Percentiles rank a stretch among this genome's conserved stretches.
phyloP scores from a whole-genome alignment of 1,284 basidiomycete genomes.

The Mycosarcoma maydis region DNA sequence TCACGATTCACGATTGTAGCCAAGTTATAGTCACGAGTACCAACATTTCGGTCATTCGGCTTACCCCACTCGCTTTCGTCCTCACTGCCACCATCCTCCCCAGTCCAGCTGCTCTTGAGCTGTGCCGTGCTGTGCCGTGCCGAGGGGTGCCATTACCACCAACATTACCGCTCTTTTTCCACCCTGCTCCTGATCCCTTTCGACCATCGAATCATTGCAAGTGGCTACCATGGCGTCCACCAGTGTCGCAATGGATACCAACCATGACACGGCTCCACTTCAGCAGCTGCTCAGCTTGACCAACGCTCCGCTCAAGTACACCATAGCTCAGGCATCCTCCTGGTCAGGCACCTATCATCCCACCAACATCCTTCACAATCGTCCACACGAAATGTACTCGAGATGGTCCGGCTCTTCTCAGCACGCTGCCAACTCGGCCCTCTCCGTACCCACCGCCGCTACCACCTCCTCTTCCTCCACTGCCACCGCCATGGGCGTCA shows the following conservation, averaged over 20 bases:
- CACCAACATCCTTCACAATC: constrained; percentile 55
- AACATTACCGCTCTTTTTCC: too few species aligned
- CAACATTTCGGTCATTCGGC: too few species aligned
- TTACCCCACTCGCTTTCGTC: too few species aligned
- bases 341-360: constrained; percentile 61
- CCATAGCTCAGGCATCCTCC: constrained; percentile 55
- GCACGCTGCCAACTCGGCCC: constrained; percentile 23
- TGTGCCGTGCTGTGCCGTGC: too few species aligned
- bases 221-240: constrained; percentile 5
- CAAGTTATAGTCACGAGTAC: too few species aligned
- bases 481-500: constrained; percentile 29
- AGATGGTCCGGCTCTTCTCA: constrained; percentile 56
- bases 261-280: constrained; percentile 18
- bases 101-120: too few species aligned
- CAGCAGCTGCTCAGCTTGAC: constrained; percentile 33
- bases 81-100: too few species aligned
- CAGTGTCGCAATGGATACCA: constrained; percentile 7
- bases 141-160: too few species aligned
- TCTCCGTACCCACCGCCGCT: too few species aligned
- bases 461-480: constrained; percentile 16
- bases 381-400: constrained; percentile 53
- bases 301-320: constrained; percentile 40
- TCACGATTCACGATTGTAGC: too few species aligned
- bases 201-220: too few species aligned
- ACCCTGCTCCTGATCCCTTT: too few species aligned